Evolutionary conservation across 345 rosid species (phyloP), one percentile per base, ranked within the genome.

Genomic region (Iberis pinnata): DNA sequence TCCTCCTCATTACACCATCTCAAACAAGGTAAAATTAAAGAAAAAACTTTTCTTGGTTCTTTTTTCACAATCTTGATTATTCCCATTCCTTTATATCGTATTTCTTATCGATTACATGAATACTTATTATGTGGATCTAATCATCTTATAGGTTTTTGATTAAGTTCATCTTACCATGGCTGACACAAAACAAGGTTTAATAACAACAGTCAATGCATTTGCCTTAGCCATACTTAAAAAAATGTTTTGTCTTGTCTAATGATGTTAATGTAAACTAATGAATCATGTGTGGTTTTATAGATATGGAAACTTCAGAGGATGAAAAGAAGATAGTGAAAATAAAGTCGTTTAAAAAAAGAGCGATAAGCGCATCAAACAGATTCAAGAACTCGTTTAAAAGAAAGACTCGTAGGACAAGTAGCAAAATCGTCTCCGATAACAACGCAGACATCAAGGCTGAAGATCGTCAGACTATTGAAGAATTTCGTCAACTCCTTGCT

Each of bases 291-390:
- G 44, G 12, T 15, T 13, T n/a, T n/a, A n/a, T 48, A 36, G 84
- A 77, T 41, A 42, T 42, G 29, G 95, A 81, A 18, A 55, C n/a
- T 52, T 64, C 61, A 4, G 93, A 81, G 37, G 88, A 89, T 50
- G 88, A 72, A 25, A 82, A 67, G 79, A 81, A 79, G 73, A 75
- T 76, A 67, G 72, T 68, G 32, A 79, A 74, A 73, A 75, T 82
- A 8, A 82, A 73, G 13, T 76, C 96, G 8, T 47, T 87, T 29
- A 87, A 65, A 72, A 81, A 84, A 75, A 82, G 74, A 60, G 96
- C 94, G n/a, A 80, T 84, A 11, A 75, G 44, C 62, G 95, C 92
- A 61, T 90, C 98, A 16, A 73, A 58, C 64, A 82, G 79, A 78
- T 81, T 87, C 35, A 78, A 78, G 71, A 68, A 82, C 57, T 87